These are phyloP conservation scores for Diplotaxis tenuifolia DNA, from an alignment of 345 rosid genomes.

Conservation along the genomic window DNA sequence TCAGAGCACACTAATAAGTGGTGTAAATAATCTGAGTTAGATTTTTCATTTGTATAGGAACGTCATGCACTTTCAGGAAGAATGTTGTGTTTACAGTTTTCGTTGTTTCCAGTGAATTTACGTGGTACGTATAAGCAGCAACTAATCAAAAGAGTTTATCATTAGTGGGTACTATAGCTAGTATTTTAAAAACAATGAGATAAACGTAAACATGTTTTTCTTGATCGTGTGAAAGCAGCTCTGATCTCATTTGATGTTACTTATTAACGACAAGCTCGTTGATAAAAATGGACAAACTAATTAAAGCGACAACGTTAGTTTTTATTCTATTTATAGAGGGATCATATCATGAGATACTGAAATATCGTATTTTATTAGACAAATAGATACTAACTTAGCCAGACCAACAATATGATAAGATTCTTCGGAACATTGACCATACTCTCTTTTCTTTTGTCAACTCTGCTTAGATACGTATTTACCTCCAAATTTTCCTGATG, in stretches of 20 bases:
- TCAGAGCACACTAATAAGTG: neutral
- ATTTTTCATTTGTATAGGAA: neutral
- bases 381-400: neutral
- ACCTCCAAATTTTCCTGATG: neutral
- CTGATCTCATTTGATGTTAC: neutral
- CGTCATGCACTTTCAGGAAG: neutral
- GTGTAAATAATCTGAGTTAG: too few relatives aligned
- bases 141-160: neutral
- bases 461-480: neutral
- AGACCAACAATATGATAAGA: slow-evolving; percentile 10
- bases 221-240: neutral
- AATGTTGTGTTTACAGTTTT: neutral
- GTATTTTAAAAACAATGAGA: too few relatives aligned
- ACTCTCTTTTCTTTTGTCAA: slow-evolving; percentile 6
- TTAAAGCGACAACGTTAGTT: neutral
- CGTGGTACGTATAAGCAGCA: neutral
- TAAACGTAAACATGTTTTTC: neutral
- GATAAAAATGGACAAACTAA: neutral
- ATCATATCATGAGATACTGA: slow-evolving; percentile 12
- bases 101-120: too few relatives aligned
- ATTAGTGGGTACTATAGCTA: neutral
- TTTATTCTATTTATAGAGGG: slow-evolving; percentile 14
- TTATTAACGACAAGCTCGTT: neutral
- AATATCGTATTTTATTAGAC: slow-evolving; percentile 4
- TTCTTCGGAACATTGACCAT: neutral